Base-by-base conservation (phyloP, 1,139 yeast species). In the Pneumocystis carinii region DNA sequence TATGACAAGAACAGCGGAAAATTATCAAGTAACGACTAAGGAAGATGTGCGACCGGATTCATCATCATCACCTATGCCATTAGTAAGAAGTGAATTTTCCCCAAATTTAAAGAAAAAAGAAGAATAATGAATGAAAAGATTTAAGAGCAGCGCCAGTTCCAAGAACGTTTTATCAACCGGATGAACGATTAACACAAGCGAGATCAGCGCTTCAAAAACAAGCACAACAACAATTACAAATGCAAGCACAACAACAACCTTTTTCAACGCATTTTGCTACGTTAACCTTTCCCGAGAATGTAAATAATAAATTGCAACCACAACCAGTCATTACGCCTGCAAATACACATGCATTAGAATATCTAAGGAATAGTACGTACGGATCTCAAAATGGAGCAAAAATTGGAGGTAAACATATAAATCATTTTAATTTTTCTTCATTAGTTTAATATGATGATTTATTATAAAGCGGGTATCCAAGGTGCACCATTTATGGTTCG, bases 401-500 rank as follows among this genome's bases (percentile, higher is more conserved):
- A 48, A 48, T 48, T 19, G 55, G 55, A 48, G 55, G 55, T 48
- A 19, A 3, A 19, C 3, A 37, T 1, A 14, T 48, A 15, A 37
- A 5, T 48, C 56, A 19, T 48, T 32, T 10, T 10, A 27, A 17
- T 55, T 7, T 37, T 10, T 37, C n/a, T 37, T 29, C 3, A 37
- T 19, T 3, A 10, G 12, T 10, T 12, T 19, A 57, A 32, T 7
- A 4, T 32, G 4, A 27, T 27, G 2, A 7, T 32, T 27, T 27
- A 7, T 32, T 32, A 32, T 32, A 32, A 32, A 32, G 59, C 59
- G 14, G 59, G 59, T 10, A 37, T 57, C 24, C 59, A 37, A 27
- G 59, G 59, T 12, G 42, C 59, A 12, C 59, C 59, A 10, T 57
- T 57, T 27, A 57, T 57, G 70, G 78, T 78, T 57, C 77, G 95